Base-by-base conservation (phyloP, 495 filamentous ascomycete genomes). In the Platismatia glauca region DNA sequence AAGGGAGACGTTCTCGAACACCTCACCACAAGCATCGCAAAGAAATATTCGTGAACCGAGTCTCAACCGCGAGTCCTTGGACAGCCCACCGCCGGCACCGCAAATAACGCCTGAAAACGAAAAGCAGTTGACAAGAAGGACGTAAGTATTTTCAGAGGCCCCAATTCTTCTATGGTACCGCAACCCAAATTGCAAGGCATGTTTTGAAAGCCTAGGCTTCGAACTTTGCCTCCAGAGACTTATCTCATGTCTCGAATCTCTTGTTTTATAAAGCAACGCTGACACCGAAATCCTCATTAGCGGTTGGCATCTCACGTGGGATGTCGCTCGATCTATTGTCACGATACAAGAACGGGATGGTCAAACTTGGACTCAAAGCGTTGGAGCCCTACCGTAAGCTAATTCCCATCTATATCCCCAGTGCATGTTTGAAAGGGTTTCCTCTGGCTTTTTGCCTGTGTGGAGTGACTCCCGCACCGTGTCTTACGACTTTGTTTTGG, bases 291-390 rank as follows among this genome's bases (percentile, higher is more conserved):
- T n/a, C n/a, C n/a, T n/a, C n/a, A n/a, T n/a, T 22, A 44, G 41
- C 8, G 93, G 91, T 50, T 98, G 94, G 93, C 90, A 75, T 43
- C 75, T 96, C 44, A 79, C 79, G 39, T 97, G 93, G 93, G 89
- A 97, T 74, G 88, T 97, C 4, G 72, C 81, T 56, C 76, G 84
- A 53, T 89, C 85, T 66, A 81, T 74, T 59, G 86, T 97, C 7
- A 77, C 72, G 1, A 78, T 97, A 2, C 80, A 79, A 57, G 90
- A 96, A 74, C 89, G 89, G 5, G 70, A 74, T 41, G 85, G 84
- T 0, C 67, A 72, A 44, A 78, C 71, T 60, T 97, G 92, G 94
- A 86, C 76, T 50, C 80, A 91, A 69, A 87, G 87, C 75, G 90
- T 96, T 4, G 89, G 89, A 11, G 89, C 93, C 76, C 70, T 96